phyloP scores from a whole-genome alignment of 192 early-diverging fungal species.

The Coemansia sp. region DNA sequence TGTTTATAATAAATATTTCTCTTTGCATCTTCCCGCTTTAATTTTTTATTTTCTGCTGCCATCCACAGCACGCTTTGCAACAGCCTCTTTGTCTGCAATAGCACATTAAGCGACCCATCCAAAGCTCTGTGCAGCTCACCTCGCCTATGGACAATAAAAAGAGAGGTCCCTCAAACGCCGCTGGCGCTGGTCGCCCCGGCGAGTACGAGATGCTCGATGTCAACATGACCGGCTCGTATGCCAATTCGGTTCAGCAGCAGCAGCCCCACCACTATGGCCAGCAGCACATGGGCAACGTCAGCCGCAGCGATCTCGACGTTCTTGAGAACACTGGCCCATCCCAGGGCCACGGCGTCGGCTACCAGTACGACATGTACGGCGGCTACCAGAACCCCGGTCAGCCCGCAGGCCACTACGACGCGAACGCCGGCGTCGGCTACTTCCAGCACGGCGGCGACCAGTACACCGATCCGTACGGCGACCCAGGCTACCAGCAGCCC shows the following conservation, averaged over 20 bases:
- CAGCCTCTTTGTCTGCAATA: too few species aligned
- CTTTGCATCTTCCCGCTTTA: neutral
- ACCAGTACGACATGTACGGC: constrained; percentile 30
- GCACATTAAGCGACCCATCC: neutral
- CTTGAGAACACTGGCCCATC: constrained; percentile 37
- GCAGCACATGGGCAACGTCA: constrained; percentile 18
- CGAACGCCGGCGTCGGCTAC: constrained; percentile 44
- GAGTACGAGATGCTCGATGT: constrained; percentile 52
- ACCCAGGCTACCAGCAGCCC: constrained; percentile 17
- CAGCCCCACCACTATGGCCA: constrained; percentile 8
- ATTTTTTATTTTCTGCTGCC: neutral
- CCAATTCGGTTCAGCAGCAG: constrained; percentile 10
- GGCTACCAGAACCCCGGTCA: constrained; percentile 2
- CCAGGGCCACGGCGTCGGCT: constrained; percentile 3
- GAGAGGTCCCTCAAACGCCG: constrained; percentile 8
- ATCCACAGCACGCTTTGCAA: too few species aligned
- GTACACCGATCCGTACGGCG: constrained; percentile 12
- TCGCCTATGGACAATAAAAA: constrained; percentile 31
- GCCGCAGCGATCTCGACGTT: constrained; percentile 48
- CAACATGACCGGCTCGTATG: constrained; percentile 29
- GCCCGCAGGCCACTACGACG: constrained; percentile 3
- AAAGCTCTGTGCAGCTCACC: neutral
- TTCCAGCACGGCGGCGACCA: constrained; percentile 27
- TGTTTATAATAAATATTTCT: neutral
- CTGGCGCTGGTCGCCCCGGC: constrained; percentile 16